Evolutionary conservation across 1,284 basidiomycete species (phyloP).

Genomic region (Puccinia coronata): DNA sequence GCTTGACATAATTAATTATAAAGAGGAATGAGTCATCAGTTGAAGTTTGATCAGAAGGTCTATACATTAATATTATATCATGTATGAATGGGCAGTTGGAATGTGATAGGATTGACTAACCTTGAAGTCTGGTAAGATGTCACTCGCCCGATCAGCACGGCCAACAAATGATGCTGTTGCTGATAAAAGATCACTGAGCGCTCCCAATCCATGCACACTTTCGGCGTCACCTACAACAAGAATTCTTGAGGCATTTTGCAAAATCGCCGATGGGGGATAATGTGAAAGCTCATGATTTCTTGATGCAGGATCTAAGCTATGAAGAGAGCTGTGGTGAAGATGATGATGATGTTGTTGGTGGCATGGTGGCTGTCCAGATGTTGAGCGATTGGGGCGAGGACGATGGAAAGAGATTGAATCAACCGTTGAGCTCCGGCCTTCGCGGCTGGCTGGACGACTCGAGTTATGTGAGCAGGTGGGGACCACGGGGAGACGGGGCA

Average conservation of each 20-base stretch:
- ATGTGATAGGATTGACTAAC: conserved; percentile 9
- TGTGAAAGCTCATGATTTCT: background rate
- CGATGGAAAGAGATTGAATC: background rate
- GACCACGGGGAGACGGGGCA: conserved; percentile 44
- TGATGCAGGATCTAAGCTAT: background rate
- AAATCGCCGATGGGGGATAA: background rate
- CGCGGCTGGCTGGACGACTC: conserved; percentile 9
- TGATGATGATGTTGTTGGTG: background rate
- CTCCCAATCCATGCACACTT: background rate
- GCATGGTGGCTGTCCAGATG: background rate
- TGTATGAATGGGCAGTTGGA: background rate
- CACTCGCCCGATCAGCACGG: background rate
- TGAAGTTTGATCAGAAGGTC: background rate
- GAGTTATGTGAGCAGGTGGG: conserved; percentile 24
- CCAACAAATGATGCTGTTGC: background rate
- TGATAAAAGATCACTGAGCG: background rate
- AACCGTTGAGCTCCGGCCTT: background rate
- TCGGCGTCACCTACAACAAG: conserved; percentile 10
- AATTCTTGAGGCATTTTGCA: background rate
- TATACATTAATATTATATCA: background rate
- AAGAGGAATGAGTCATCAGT: background rate
- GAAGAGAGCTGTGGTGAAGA: background rate
- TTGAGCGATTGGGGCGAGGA: background rate
- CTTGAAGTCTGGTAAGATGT: conserved; percentile 23
- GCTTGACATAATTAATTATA: conserved; percentile 15